These are phyloP conservation scores for Aurantiochytrium sp. DNA, from an alignment of 108 stramenopile species.

Conservation along the genomic window DNA sequence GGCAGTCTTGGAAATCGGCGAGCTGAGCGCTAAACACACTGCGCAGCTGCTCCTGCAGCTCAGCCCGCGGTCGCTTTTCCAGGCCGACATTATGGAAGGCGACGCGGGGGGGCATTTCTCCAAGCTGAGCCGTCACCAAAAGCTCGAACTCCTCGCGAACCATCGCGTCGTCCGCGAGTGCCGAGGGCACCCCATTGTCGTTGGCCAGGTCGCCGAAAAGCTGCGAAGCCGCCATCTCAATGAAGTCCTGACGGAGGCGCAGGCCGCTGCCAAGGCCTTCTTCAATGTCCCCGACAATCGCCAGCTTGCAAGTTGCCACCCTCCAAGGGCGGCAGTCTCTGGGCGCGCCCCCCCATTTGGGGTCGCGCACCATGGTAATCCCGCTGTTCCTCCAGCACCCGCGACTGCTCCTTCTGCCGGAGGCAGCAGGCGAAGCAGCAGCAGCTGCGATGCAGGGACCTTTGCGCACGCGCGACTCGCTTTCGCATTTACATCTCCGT, in stretches of 20 bases:
- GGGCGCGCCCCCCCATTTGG: too few relatives aligned
- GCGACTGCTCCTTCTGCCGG: too few relatives aligned
- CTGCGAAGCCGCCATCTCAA: not conserved
- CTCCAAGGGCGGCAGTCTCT: too few relatives aligned
- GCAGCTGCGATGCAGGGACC: too few relatives aligned
- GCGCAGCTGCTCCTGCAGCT: constrained; percentile 9
- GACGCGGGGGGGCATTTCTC: not conserved
- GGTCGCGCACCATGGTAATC: too few relatives aligned
- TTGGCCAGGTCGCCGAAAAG: not conserved
- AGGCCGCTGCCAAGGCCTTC: not conserved
- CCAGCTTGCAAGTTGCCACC: too few relatives aligned
- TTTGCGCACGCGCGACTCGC: too few relatives aligned
- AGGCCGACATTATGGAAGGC: not conserved
- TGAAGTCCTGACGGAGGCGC: not conserved
- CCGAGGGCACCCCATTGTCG: not conserved
- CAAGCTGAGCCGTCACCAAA: not conserved
- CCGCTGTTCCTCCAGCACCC: too few relatives aligned
- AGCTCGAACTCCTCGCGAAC: not conserved
- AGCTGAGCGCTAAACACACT: not conserved
- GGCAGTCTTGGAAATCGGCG: not conserved
- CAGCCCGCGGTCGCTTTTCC: not conserved
- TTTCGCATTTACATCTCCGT: too few relatives aligned
- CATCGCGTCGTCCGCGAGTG: not conserved
- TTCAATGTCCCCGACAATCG: too few relatives aligned
- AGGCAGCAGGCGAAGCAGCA: too few relatives aligned